phyloP scores from a whole-genome alignment of 116 monocot species.

The Posidonia oceanica region DNA sequence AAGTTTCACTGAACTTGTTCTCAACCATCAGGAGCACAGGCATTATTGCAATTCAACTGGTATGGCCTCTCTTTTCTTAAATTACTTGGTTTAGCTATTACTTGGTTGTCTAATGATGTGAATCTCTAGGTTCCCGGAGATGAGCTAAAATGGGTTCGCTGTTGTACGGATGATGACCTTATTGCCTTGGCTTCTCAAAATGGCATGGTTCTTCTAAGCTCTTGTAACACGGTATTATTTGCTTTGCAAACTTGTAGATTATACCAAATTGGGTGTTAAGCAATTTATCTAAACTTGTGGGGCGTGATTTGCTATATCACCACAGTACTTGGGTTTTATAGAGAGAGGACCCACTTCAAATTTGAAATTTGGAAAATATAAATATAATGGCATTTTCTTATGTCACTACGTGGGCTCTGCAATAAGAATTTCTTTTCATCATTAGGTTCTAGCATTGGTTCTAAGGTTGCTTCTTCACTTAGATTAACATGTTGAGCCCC shows the following conservation, averaged over 20 bases:
- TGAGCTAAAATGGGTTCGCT: constrained; percentile 91
- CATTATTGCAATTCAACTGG: constrained; percentile 98
- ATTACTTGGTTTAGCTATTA: not conserved
- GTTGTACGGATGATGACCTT: constrained; percentile 74
- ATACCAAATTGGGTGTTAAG: no score
- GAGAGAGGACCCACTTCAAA: no score
- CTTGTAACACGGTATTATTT: constrained; percentile 53
- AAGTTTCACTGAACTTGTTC: constrained; percentile 88
- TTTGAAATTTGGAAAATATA: no score
- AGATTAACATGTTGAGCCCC: no score
- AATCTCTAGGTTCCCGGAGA: constrained; percentile 66
- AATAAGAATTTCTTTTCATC: no score
- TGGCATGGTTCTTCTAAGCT: constrained; percentile 76
- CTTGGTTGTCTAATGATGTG: constrained; percentile 4
- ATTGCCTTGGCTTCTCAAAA: constrained; percentile 92
- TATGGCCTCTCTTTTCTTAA: constrained; percentile 15
- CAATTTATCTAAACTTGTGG: no score
- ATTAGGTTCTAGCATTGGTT: no score
- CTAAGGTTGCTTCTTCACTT: no score
- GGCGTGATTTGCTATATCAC: no score
- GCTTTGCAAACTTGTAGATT: not conserved
- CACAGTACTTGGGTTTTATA: no score
- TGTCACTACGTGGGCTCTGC: not conserved
- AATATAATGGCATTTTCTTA: not conserved
- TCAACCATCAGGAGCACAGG: constrained; percentile 80